Conservation (phyloP, 75 land plant genomes). For the Picea glauca region DNA sequence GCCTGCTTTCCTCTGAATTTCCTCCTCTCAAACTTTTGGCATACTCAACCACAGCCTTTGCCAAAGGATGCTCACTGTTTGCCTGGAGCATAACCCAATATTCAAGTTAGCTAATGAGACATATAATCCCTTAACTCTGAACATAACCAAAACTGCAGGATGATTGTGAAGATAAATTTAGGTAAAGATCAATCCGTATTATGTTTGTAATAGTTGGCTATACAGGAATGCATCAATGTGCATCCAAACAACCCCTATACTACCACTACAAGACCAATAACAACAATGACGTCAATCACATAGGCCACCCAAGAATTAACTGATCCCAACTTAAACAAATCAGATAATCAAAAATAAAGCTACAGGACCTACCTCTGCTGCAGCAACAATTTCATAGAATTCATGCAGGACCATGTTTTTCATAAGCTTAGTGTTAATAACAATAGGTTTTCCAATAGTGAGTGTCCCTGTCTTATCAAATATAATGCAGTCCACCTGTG, state of each 20-base stretch:
- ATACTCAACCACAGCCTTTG: constrained; percentile 80
- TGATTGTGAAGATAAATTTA: not conserved
- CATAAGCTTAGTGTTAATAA: constrained; percentile 35
- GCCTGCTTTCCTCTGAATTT: constrained; percentile 21
- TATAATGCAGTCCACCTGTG: constrained; percentile 75
- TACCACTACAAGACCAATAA: not conserved
- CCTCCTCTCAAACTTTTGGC: constrained; percentile 43
- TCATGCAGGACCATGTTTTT: constrained; percentile 29
- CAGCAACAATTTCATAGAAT: constrained; percentile 37
- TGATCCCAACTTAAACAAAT: too few relatives aligned
- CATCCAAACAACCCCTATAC: not conserved
- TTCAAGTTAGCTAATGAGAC: not conserved
- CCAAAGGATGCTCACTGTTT: constrained; percentile 88
- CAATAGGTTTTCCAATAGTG: constrained; percentile 43
- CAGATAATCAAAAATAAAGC: not conserved
- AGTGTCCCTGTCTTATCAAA: constrained; percentile 61
- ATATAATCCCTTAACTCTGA: constrained; percentile 4
- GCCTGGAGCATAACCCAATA: constrained; percentile 32
- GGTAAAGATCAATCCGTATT: not conserved
- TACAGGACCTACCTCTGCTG: constrained; percentile 32
- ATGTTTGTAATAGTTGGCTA: not conserved
- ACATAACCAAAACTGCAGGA: not conserved
- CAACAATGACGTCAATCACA: not conserved
- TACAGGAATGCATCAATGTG: constrained; percentile 2
- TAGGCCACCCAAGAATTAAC: too few relatives aligned